Percentiles rank a stretch among this genome's conserved stretches.
Evolutionary conservation across 345 rosid genomes (phyloP).

Genomic region (Durio zibethinus): DNA sequence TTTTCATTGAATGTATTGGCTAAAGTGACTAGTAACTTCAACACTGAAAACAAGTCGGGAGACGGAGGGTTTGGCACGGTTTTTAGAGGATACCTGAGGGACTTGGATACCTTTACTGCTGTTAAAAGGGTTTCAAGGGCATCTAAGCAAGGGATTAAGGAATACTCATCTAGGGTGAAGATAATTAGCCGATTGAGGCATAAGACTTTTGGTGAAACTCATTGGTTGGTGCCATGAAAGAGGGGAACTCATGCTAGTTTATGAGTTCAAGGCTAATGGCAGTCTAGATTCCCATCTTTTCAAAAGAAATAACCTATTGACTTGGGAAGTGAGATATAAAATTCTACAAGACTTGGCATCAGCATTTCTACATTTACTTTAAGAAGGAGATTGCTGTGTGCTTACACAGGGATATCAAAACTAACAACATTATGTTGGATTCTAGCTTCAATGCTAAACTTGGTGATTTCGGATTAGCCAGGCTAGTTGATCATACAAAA

Average conservation of each 20-base stretch:
- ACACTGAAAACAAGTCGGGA: conserved; percentile 11
- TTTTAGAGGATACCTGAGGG: conserved; percentile 16
- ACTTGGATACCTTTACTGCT: neutral
- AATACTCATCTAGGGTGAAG: conserved; percentile 14
- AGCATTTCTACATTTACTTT: conserved; percentile 22
- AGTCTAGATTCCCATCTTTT: conserved; percentile 37
- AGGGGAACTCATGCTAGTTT: conserved; percentile 36
- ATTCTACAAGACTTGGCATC: conserved; percentile 31
- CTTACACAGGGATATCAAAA: conserved; percentile 35
- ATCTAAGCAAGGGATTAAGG: conserved; percentile 20
- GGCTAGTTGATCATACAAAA: conserved; percentile 24
- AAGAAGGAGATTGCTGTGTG: conserved; percentile 23
- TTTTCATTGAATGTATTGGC: conserved; percentile 6
- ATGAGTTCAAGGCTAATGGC: conserved; percentile 38
- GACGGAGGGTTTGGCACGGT: conserved; percentile 29
- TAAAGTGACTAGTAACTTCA: neutral
- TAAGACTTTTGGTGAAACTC: conserved; percentile 38
- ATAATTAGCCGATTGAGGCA: conserved; percentile 34
- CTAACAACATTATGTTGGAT: conserved; percentile 31
- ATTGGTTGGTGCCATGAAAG: conserved; percentile 50
- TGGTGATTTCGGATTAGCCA: conserved; percentile 37
- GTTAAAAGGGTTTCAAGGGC: conserved; percentile 20
- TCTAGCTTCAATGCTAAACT: conserved; percentile 31
- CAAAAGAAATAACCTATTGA: conserved; percentile 13
- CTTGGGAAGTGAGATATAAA: conserved; percentile 23